Evolutionary conservation across 306 rosid species (phyloP), one percentile per base, ranked within the genome.

Genomic region (Ceratonia siliqua): DNA sequence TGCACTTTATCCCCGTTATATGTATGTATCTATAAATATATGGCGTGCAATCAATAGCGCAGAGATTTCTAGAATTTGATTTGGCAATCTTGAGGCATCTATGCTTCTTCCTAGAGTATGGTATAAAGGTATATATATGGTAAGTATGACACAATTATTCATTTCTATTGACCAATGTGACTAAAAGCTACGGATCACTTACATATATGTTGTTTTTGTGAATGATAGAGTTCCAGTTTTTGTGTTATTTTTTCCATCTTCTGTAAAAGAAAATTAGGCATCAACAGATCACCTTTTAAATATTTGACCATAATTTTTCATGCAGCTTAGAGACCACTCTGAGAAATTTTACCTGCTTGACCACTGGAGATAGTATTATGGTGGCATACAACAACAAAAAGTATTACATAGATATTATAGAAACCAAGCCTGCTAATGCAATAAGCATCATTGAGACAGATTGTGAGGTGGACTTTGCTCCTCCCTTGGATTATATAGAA

Each of bases 401-500:
- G 45, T 90, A 87, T 76, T 87, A 86, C 76, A 84, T 90, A 11
- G 91, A 90, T 80, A 83, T 90, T 8, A 76, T 86, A 46, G 96
- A 90, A 82, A 66, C 96, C n/a, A 88, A 82, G 84, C 96, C 96
- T 35, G 71, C 85, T 22, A 70, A 64, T 63, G 96, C 92, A 15
- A 86, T 88, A 81, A 82, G 84, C 78, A 90, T 90, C 52, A 83
- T 84, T 11, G 91, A 90, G 80, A 90, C 96, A 13, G 96, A 90
- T 82, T 90, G 96, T 83, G 96, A 88, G 77, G 92, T 90, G 58
- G 96, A 90, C 80, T 86, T 90, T 66, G 93, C 96, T 61, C 91
- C 88, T 74, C 88, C 96, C 45, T 78, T 90, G 65, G 96, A 90
- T 77, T 88, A 86, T 82, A 84, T 83, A 81, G 89, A 89, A 82